Conservation (phyloP, 495 filamentous ascomycete genomes). For the Neurospora discreta region DNA sequence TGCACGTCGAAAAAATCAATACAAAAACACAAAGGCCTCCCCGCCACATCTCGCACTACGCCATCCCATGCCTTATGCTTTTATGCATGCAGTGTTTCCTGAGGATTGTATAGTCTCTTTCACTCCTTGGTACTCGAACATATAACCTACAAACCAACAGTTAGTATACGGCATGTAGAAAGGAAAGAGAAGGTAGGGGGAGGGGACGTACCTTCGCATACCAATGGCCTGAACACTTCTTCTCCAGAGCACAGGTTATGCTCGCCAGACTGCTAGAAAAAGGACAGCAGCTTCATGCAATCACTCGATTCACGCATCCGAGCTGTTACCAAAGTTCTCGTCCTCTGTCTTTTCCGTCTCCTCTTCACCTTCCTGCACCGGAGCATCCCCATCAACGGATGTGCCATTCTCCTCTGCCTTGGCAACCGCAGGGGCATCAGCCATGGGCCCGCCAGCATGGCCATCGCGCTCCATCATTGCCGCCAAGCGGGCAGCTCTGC, state of each 20-base stretch:
- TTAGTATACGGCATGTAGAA: not conserved
- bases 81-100: not conserved
- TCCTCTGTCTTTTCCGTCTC: not conserved
- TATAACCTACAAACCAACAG: not conserved
- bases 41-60: not conserved
- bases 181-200: not conserved
- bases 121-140: not conserved
- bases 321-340: not conserved
- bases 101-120: not conserved
- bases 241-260: not conserved
- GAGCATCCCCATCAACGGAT: not conserved
- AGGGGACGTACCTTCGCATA: not conserved
- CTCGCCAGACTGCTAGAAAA: not conserved
- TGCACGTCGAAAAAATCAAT: not conserved
- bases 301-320: not conserved
- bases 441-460: conserved; percentile 17
- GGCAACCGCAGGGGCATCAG: not conserved
- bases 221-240: not conserved
- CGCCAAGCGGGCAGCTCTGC: conserved; percentile 35
- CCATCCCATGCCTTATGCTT: not conserved
- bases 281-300: not conserved
- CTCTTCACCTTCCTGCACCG: not conserved
- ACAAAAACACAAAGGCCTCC: not conserved
- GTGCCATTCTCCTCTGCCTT: conserved; percentile 1
- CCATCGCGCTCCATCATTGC: conserved; percentile 32